A percentile compares a stretch with the other conserved stretches of the same genome.
Evolutionary conservation across 352 stramenopile genomes (phyloP).

Genomic region (Pythium sp.): DNA sequence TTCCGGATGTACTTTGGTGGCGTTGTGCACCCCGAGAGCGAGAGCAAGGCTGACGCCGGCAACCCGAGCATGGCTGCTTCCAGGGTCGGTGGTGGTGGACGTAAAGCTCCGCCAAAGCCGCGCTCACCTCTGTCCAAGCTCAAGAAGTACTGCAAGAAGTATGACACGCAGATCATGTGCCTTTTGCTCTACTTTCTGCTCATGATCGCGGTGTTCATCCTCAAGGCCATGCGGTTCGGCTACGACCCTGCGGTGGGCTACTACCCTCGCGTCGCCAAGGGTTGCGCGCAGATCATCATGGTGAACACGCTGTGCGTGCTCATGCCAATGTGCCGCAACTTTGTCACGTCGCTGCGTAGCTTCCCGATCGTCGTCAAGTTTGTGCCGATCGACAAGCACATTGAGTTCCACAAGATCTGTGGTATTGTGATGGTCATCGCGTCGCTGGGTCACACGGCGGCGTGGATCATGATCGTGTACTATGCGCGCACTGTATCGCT

Average conservation of each 20-base stretch:
- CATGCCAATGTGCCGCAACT: slow-evolving; percentile 70
- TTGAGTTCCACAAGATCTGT: slow-evolving; percentile 77
- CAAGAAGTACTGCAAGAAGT: slow-evolving; percentile 41
- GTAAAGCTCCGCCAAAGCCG: neutral
- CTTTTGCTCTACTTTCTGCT: slow-evolving; percentile 40
- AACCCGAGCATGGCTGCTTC: slow-evolving; percentile 1
- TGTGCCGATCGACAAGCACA: slow-evolving; percentile 60
- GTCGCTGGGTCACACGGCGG: slow-evolving; percentile 45
- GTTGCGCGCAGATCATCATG: slow-evolving; percentile 66
- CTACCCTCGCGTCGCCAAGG: slow-evolving; percentile 57
- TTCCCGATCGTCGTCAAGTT: slow-evolving; percentile 43
- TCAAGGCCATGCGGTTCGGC: slow-evolving; percentile 37
- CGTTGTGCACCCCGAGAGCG: slow-evolving; percentile 26
- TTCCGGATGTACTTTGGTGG: slow-evolving; percentile 45
- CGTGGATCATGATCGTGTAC: slow-evolving; percentile 56
- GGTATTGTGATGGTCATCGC: slow-evolving; percentile 67
- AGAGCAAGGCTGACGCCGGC: slow-evolving; percentile 21
- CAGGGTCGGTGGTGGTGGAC: slow-evolving; percentile 1
- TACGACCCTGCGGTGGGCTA: slow-evolving; percentile 54
- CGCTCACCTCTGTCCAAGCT: slow-evolving; percentile 18
- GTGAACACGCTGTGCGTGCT: slow-evolving; percentile 76
- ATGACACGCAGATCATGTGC: slow-evolving; percentile 50
- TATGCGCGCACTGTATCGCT: slow-evolving; percentile 39
- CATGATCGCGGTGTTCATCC: slow-evolving; percentile 42
- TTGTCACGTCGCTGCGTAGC: slow-evolving; percentile 52